These are phyloP conservation scores for Elsinoe arachidis DNA, from an alignment of 2,329 filamentous ascomycete species.

Conservation along the genomic window DNA sequence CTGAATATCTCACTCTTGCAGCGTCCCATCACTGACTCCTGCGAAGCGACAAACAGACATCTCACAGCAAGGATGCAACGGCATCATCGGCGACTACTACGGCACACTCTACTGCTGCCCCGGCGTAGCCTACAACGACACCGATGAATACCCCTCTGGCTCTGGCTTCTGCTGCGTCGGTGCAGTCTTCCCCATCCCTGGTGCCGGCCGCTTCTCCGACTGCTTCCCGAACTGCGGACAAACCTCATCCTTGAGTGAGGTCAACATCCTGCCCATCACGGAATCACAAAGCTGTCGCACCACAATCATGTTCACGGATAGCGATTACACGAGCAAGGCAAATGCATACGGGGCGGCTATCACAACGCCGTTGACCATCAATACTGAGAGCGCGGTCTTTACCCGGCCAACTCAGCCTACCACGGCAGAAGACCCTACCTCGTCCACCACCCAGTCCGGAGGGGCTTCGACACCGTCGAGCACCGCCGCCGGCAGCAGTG, in stretches of 20 bases:
- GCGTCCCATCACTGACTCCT: no score
- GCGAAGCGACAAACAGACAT: neutral
- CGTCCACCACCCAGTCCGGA: neutral
- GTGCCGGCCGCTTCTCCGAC: slow-evolving; percentile 5
- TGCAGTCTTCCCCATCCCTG: neutral
- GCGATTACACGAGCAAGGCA: slow-evolving; percentile 7
- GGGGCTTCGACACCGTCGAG: neutral
- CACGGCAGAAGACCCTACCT: neutral
- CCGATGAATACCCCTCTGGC: neutral
- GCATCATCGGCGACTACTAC: slow-evolving; percentile 2
- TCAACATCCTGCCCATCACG: slow-evolving; percentile 6
- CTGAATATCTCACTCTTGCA: neutral
- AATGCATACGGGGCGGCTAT: slow-evolving; percentile 6
- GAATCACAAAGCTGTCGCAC: slow-evolving; percentile 4
- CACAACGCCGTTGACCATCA: neutral
- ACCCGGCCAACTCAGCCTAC: neutral
- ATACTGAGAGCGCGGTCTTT: neutral
- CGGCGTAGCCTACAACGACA: slow-evolving; percentile 1
- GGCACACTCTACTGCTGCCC: slow-evolving; percentile 12
- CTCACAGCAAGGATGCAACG: slow-evolving; percentile 8
- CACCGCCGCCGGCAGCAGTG: neutral
- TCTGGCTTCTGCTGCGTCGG: slow-evolving; percentile 5
- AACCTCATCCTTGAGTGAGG: neutral
- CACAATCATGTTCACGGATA: slow-evolving; percentile 12
- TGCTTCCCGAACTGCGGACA: slow-evolving; percentile 7